Evolutionary conservation across 2,329 filamentous ascomycete species (phyloP), one percentile per base, ranked within the genome.

Genomic region (Sphaerulina populicola): DNA sequence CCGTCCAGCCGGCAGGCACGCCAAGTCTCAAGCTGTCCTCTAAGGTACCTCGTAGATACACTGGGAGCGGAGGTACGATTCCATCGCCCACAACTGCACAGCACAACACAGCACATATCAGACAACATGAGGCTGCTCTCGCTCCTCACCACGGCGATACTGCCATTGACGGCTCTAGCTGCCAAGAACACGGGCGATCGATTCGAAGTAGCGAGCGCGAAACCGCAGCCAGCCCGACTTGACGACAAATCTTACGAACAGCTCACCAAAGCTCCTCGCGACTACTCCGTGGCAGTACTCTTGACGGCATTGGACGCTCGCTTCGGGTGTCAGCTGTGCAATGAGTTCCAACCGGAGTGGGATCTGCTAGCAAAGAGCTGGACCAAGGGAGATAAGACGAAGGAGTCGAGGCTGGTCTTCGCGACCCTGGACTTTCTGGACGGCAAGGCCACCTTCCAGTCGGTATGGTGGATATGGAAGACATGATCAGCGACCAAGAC

Each of bases 261-360:
- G 59, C 73, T 97, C 60, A 94, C 87, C 2, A 72, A 80, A 12
- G 72, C 79, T 1, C 88, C 90, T 10, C 82, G 93, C 60, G 86
- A 98, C 71, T 94, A 96, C 69, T 82, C 82, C 36, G 78, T 86
- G 27, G 84, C 83, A 2, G 79, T 98, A 2, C 79, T 98, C 11
- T 74, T 98, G 58, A 98, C 93, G 1, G 93, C 93, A 35, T 72
- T 90, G 63, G 90, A 95, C 59, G 65, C 82, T 30, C 81, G 88
- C 52, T 96, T 87, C 66, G 87, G 86, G 54, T 98, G 93, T 68
- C 75, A 82, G 59, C 75, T 97, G 44, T 98, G 93, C 70, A 79
- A 82, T 47, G 88, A 94, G 47, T 95, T 98, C 69, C 86, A 95
- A 68, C 85, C 90, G 1, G 93, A 98, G 71, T 98, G 89, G 86